These are phyloP conservation scores for Phialocephala subalpina DNA, from an alignment of 2,329 filamentous ascomycete genomes.

Conservation along the genomic window DNA sequence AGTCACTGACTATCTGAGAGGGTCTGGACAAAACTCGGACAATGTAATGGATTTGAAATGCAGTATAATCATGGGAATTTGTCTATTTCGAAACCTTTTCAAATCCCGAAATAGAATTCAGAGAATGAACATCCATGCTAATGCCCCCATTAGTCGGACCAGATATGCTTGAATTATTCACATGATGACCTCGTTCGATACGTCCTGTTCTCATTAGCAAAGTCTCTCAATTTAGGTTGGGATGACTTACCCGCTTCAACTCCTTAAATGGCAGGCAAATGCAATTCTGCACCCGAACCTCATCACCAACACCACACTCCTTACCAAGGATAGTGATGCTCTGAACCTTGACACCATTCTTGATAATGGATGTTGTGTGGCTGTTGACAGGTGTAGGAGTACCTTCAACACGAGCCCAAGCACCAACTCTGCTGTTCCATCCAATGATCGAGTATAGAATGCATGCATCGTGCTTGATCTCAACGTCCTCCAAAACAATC, in stretches of 20 bases:
- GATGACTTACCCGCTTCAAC: slow-evolving; percentile 82
- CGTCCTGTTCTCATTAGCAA: slow-evolving; percentile 67
- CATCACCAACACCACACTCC: slow-evolving; percentile 92
- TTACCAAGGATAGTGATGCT: slow-evolving; percentile 97
- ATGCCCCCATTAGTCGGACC: not conserved
- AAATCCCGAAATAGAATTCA: slow-evolving; percentile 8
- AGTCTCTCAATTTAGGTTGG: slow-evolving; percentile 13
- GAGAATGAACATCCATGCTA: not conserved
- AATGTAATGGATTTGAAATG: not conserved
- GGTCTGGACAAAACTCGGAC: not conserved
- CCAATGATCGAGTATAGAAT: slow-evolving; percentile 96
- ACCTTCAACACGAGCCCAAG: slow-evolving; percentile 98
- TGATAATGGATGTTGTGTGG: slow-evolving; percentile 93
- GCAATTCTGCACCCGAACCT: slow-evolving; percentile 96
- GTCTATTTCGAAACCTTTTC: slow-evolving; percentile 24
- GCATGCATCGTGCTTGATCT: slow-evolving; percentile 97
- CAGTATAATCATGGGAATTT: not conserved
- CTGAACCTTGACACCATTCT: slow-evolving; percentile 98
- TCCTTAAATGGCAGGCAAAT: slow-evolving; percentile 98
- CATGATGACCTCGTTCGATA: slow-evolving; percentile 91
- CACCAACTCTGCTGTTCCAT: slow-evolving; percentile 93
- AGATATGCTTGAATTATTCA: slow-evolving; percentile 51
- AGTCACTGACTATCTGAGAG: no score
- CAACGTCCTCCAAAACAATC: slow-evolving; percentile 92
- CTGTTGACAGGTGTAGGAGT: slow-evolving; percentile 87